Evolutionary conservation across 2,329 filamentous ascomycete species (phyloP), one percentile per base, ranked within the genome.

Genomic region (Aspergillus floridensis): DNA sequence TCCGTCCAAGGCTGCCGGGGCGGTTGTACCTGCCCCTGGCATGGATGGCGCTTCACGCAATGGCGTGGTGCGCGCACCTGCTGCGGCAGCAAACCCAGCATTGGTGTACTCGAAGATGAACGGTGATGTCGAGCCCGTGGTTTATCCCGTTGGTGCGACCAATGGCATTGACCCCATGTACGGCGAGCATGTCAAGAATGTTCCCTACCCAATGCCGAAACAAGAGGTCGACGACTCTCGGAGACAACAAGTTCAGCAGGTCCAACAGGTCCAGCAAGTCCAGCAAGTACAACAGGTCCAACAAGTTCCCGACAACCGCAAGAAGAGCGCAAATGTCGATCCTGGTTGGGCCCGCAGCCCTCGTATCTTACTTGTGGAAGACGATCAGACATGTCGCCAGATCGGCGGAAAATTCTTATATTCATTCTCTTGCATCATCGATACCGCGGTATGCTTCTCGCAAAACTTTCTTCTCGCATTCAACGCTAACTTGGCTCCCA

Each of bases 131-230:
- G 87, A 90, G 62, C 84, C 83, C 63, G 84, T 96, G 56, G 92
- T 97, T 10, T 98, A 97, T 72, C 93, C 93, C 0, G 92, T 96
- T 16, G 93, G 93, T 19, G 87, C 92, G 65, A 95, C 89, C 0
- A 91, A 96, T 65, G 93, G 93, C 56, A 97, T 97, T 65, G 93
- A 97, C 71, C 93, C 93, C 1, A 95, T 96, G 83, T 93, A 93
- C 72, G 89, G 91, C 67, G 93, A 97, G 68, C 92, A 97, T 71
- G 92, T 97, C 71, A 87, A 93, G 78, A 96, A 96, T 72, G 96
- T 97, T 58, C 92, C 93, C 0, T 98, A 96, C 72, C 82, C 88
- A 8, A 81, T 91, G 76, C 91, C 90, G 2, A 91, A 89, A 66
- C 66, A 68, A 44, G 81, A 82, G 5, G 68, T 79, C 16, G 84